A percentile compares a stretch with the other conserved stretches of the same genome.
These are phyloP conservation scores for Graphium sp. DNA, from an alignment of 2,329 filamentous ascomycete genomes.

Conservation along the genomic window DNA sequence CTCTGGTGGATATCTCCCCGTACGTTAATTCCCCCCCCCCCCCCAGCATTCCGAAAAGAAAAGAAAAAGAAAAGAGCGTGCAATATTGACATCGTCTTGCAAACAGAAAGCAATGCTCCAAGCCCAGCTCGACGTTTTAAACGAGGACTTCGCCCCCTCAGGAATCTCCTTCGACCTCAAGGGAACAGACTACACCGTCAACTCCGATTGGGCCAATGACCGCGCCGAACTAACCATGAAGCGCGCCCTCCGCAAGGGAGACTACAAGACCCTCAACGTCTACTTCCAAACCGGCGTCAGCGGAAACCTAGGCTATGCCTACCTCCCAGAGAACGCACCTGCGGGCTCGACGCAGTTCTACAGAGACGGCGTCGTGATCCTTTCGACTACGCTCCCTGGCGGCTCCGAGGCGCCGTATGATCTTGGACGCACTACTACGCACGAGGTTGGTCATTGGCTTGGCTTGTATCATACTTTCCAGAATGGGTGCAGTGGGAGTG, in stretches of 20 bases:
- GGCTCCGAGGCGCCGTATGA: slow-evolving; percentile 16
- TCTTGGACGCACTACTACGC: slow-evolving; percentile 12
- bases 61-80: slow-evolving; percentile 2
- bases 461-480: slow-evolving; percentile 23
- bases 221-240: slow-evolving; percentile 24
- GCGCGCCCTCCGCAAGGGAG: slow-evolving; percentile 23
- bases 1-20: slow-evolving; percentile 16
- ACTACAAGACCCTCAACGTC: slow-evolving; percentile 20
- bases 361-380: slow-evolving; percentile 21
- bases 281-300: slow-evolving; percentile 15
- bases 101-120: slow-evolving; percentile 17
- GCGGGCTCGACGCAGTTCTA: slow-evolving; percentile 11
- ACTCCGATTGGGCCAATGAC: slow-evolving; percentile 25
- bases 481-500: slow-evolving; percentile 13
- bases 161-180: slow-evolving; percentile 25
- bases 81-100: neutral
- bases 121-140: slow-evolving; percentile 26
- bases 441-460: slow-evolving; percentile 24
- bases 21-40: slow-evolving; percentile 8
- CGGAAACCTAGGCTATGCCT: slow-evolving; percentile 25
- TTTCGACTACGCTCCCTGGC: slow-evolving; percentile 18
- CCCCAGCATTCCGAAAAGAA: neutral
- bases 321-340: slow-evolving; percentile 18
- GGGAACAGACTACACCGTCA: slow-evolving; percentile 25
- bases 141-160: slow-evolving; percentile 22